phyloP scores from a whole-genome alignment of 1,139 yeast species.

The Yamadazyma atmosphaerica region DNA sequence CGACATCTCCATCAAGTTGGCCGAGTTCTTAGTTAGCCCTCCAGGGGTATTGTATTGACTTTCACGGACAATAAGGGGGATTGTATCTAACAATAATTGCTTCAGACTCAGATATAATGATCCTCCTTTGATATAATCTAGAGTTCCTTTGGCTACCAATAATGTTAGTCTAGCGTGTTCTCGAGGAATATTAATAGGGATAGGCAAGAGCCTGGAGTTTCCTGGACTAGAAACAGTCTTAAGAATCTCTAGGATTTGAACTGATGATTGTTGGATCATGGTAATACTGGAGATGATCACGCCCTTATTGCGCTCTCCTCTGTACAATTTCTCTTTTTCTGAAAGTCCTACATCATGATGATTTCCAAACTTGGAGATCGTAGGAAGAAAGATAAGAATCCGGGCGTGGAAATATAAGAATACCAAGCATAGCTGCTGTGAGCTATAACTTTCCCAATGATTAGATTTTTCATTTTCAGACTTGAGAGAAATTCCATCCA shows the following conservation, averaged over 20 bases:
- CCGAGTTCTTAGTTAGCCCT: conserved; percentile 55
- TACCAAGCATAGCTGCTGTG: conserved; percentile 59
- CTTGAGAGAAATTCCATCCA: conserved; percentile 55
- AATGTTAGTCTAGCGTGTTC: conserved; percentile 68
- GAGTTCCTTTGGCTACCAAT: conserved; percentile 73
- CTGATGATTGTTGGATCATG: conserved; percentile 74
- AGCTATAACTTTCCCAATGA: conserved; percentile 36
- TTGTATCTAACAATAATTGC: conserved; percentile 48
- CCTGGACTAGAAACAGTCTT: conserved; percentile 46
- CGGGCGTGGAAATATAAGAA: conserved; percentile 78
- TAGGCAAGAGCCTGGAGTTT: conserved; percentile 48
- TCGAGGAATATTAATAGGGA: conserved; percentile 72
- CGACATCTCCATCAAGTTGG: conserved; percentile 56
- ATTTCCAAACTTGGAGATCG: conserved; percentile 51
- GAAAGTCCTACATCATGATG: conserved; percentile 49
- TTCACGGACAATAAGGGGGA: conserved; percentile 51
- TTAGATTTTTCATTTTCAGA: conserved; percentile 19
- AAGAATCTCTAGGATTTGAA: conserved; percentile 61
- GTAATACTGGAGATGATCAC: conserved; percentile 44
- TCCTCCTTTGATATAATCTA: conserved; percentile 85
- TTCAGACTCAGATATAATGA: conserved; percentile 73
- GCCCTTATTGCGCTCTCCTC: conserved; percentile 27
- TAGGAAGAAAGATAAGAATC: conserved; percentile 76
- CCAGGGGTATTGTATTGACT: conserved; percentile 59
- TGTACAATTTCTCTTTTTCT: conserved; percentile 34